phyloP scores from a whole-genome alignment of 257 asterid species.

The Schizonepeta tenuifolia region DNA sequence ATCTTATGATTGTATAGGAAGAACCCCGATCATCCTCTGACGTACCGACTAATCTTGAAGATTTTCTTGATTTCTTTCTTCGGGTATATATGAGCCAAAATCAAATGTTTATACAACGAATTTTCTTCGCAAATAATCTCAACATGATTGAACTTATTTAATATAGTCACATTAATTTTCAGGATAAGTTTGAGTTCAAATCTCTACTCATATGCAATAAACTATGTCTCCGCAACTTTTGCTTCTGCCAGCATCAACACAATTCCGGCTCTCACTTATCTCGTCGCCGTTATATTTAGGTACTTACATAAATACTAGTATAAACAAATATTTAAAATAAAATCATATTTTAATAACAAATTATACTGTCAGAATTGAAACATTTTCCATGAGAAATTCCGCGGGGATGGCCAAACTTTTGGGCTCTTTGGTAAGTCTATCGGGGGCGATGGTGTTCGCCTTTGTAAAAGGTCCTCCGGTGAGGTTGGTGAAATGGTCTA shows the following conservation, averaged over 20 bases:
- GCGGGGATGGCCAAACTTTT: slow-evolving; percentile 50
- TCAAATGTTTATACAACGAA: background rate
- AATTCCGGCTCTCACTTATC: slow-evolving; percentile 61
- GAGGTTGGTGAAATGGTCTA: slow-evolving; percentile 40
- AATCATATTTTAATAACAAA: no score
- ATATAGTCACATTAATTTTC: background rate
- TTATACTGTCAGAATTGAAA: slow-evolving; percentile 48
- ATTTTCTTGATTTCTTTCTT: slow-evolving; percentile 53
- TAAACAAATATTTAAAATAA: no score
- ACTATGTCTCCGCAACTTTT: slow-evolving; percentile 67
- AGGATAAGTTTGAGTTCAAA: slow-evolving; percentile 61
- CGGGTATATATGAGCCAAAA: slow-evolving; percentile 53
- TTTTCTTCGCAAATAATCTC: background rate
- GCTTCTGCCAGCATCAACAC: slow-evolving; percentile 66
- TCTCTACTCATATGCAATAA: slow-evolving; percentile 55
- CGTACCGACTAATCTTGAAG: slow-evolving; percentile 46
- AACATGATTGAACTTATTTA: background rate
- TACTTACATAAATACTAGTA: background rate
- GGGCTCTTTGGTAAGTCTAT: slow-evolving; percentile 50
- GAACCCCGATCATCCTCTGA: slow-evolving; percentile 42
- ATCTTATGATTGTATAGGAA: slow-evolving; percentile 36
- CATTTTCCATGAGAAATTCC: slow-evolving; percentile 42
- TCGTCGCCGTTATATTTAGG: slow-evolving; percentile 52
- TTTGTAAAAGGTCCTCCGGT: slow-evolving; percentile 63
- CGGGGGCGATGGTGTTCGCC: slow-evolving; percentile 69